These are phyloP conservation scores for Claviceps sp. DNA, from an alignment of 2,329 filamentous ascomycete genomes.

Conservation along the genomic window DNA sequence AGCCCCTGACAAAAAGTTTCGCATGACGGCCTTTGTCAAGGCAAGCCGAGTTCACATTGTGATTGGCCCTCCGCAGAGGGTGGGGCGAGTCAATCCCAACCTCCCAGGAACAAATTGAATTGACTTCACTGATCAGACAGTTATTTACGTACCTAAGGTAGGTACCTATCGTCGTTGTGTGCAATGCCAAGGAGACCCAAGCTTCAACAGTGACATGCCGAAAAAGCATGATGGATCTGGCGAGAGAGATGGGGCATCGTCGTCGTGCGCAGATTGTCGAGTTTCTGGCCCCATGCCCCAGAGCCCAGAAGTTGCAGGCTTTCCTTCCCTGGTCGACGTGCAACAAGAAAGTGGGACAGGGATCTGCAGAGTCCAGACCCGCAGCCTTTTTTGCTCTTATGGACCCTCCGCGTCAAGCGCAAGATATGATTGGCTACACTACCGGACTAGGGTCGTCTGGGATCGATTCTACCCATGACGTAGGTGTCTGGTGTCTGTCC, in stretches of 20 bases:
- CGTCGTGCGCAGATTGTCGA: neutral
- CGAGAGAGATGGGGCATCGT: neutral
- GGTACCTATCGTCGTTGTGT: no score
- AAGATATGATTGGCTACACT: constrained; percentile 1
- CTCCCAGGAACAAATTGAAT: no score
- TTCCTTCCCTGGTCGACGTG: neutral
- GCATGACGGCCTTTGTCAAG: no score
- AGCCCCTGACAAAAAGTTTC: no score
- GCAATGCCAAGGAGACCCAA: no score
- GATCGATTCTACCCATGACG: constrained; percentile 1
- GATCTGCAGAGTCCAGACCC: neutral
- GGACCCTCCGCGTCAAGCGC: neutral
- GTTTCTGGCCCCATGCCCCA: neutral
- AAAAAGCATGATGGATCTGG: no score
- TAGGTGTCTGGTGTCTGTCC: neutral
- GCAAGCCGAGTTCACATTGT: no score
- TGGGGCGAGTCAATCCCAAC: no score
- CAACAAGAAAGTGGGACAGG: neutral
- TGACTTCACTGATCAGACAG: no score
- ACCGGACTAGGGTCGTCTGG: neutral
- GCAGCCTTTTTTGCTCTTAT: neutral
- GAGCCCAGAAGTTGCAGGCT: neutral
- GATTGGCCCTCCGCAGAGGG: no score
- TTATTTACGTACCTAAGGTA: no score
- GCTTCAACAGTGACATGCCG: no score